Evolutionary conservation across 2,329 filamentous ascomycete species (phyloP).

Genomic region (Neofusicoccum kwambonambiense): DNA sequence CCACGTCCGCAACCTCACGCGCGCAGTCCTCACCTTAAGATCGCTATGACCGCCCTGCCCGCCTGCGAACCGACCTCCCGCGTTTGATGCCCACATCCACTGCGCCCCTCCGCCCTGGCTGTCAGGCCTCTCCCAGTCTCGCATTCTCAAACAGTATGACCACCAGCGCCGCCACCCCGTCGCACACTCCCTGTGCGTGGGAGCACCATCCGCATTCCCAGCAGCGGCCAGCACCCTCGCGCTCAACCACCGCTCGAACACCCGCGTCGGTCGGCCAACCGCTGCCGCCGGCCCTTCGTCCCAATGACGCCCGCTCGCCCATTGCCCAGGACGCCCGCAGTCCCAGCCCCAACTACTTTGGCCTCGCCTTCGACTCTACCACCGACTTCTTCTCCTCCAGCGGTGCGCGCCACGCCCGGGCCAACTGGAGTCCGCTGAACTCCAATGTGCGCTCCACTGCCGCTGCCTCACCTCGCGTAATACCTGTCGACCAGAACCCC

Average conservation of each 20-base stretch:
- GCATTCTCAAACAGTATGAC: slow-evolving; percentile 8
- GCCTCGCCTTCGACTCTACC: slow-evolving; percentile 64
- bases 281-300: slow-evolving; percentile 26
- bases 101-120: neutral
- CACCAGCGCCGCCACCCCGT: slow-evolving; percentile 17
- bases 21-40: slow-evolving; percentile 8
- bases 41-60: slow-evolving; percentile 8
- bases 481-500: slow-evolving; percentile 72
- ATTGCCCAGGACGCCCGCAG: slow-evolving; percentile 32
- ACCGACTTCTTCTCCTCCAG: slow-evolving; percentile 63
- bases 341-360: slow-evolving; percentile 83
- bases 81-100: slow-evolving; percentile 9
- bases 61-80: neutral
- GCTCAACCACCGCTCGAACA: slow-evolving; percentile 25
- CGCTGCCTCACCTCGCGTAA: slow-evolving; percentile 65
- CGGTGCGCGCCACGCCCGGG: slow-evolving; percentile 58
- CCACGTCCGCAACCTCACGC: slow-evolving; percentile 11
- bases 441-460: slow-evolving; percentile 70
- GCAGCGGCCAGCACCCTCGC: slow-evolving; percentile 30
- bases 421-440: slow-evolving; percentile 73
- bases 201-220: slow-evolving; percentile 18
- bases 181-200: slow-evolving; percentile 15
- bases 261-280: slow-evolving; percentile 24
- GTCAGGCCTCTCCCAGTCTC: neutral
- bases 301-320: slow-evolving; percentile 34